Base-by-base conservation (phyloP, 2,329 filamentous ascomycete genomes). In the Venturiaceae sp. region DNA sequence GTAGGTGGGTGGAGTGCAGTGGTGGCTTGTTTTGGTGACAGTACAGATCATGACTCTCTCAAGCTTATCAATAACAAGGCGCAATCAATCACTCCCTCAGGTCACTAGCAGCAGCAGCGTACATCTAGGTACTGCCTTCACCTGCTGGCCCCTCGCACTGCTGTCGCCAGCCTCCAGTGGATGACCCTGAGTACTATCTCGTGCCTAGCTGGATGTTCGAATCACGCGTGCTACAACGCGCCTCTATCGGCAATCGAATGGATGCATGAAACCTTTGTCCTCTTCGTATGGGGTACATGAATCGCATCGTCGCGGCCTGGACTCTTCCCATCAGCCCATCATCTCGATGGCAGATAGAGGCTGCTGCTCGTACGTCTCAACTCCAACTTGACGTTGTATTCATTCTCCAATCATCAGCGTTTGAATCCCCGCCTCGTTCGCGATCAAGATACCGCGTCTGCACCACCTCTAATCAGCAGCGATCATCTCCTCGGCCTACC, bases 181-280 rank as follows among this genome's bases (percentile, higher is more conserved):
- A 7, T 50, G 44, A 50, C 44, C 44, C 23, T 23, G 26, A n/a
- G 44, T 23, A 5, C 23, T 30, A 30, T 50, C 28, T 30, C 44
- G 23, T 26, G 44, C n/a, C n/a, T n/a, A n/a, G n/a, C n/a, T 50
- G 44, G 44, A n/a, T 26, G 37, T 7, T 30, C 6, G 14, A n/a
- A 50, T 50, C 44, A 50, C 44, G 44, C 44, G 44, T 50, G 30
- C 44, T 50, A 30, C 44, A 23, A 50, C 44, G 44, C 44, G 44
- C 44, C 44, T 32, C 14, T 16, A 13, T 50, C 44, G 44, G 44
- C 44, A 30, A 50, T 8, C 14, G 21, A 30, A n/a, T 50, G 44
- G 44, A n/a, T n/a, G 23, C 44, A 2, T 30, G 44, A 30, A 30
- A 50, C 44, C 16, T 30, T 1, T 16, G 14, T 46, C 41, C 41